Conservation (phyloP, 169 alveolate species). For the Cyclospora cayetanensis region DNA sequence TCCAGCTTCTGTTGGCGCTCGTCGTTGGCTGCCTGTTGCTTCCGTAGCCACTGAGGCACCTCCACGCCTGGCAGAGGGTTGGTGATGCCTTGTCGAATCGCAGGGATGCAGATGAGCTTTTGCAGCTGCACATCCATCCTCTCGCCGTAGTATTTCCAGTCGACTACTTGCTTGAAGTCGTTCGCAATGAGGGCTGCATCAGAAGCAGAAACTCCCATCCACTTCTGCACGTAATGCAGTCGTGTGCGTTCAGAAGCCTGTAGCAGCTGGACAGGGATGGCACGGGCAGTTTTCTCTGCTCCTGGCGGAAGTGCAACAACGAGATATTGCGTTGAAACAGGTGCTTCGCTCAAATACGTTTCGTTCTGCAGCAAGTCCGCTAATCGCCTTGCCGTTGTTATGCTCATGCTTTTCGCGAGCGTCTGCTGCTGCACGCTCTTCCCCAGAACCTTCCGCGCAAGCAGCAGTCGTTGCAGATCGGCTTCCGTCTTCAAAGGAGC, state of each 20-base stretch:
- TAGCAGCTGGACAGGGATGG: slow-evolving; percentile 85
- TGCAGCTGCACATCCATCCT: slow-evolving; percentile 88
- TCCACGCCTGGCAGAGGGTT: slow-evolving; percentile 61
- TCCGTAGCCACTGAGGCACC: slow-evolving; percentile 58
- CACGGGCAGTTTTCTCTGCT: slow-evolving; percentile 90
- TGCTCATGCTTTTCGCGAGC: slow-evolving; percentile 84
- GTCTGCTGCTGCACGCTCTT: slow-evolving; percentile 89
- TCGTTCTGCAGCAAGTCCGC: slow-evolving; percentile 1
- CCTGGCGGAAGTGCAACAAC: slow-evolving; percentile 90
- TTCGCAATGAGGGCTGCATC: not conserved
- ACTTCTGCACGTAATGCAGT: slow-evolving; percentile 49
- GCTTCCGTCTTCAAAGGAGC: slow-evolving; percentile 25
- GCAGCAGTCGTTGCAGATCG: slow-evolving; percentile 78
- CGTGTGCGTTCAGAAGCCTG: not conserved
- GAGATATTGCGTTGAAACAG: slow-evolving; percentile 84
- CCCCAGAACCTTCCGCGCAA: slow-evolving; percentile 88
- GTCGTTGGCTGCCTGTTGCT: not conserved
- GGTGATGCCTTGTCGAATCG: slow-evolving; percentile 27
- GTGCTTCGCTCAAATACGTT: slow-evolving; percentile 31
- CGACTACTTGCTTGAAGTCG: slow-evolving; percentile 88
- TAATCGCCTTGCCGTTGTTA: slow-evolving; percentile 87
- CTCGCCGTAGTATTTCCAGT: slow-evolving; percentile 92
- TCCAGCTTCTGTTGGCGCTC: not conserved
- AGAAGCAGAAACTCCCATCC: not conserved
- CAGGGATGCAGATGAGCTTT: slow-evolving; percentile 93